Percentiles rank a stretch among this genome's conserved stretches.
Conservation (phyloP, 768 basidiomycete genomes). For the Agaricus subrufescens region DNA sequence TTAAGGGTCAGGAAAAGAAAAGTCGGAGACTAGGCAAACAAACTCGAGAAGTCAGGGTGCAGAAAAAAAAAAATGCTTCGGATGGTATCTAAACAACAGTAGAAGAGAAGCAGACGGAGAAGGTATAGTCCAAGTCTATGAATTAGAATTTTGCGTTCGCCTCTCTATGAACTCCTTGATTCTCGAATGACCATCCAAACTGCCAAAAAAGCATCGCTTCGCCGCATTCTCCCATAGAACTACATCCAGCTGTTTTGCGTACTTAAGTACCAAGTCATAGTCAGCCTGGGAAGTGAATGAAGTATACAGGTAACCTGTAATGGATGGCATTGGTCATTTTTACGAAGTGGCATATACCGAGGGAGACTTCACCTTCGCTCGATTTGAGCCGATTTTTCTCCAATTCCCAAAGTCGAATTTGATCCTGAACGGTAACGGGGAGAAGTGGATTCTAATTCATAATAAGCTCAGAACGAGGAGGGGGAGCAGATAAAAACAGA, state of each 20-base stretch:
- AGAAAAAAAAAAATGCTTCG: neutral
- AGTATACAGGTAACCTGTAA: conserved; percentile 80
- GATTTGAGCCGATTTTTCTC: conserved; percentile 90
- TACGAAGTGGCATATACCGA: conserved; percentile 15
- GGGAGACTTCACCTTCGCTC: conserved; percentile 62
- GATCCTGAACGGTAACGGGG: conserved; percentile 97
- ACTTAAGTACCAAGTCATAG: conserved; percentile 82
- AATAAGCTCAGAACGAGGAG: conserved; percentile 19
- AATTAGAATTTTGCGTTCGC: conserved; percentile 28
- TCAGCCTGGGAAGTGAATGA: conserved; percentile 84
- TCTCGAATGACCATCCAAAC: conserved; percentile 69
- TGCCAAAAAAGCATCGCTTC: conserved; percentile 81
- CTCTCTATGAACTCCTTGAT: conserved; percentile 80
- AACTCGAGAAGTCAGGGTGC: neutral
- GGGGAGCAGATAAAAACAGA: conserved; percentile 22
- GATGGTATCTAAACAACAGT: neutral
- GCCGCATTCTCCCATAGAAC: conserved; percentile 78
- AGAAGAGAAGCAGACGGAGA: neutral
- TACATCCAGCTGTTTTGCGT: conserved; percentile 77
- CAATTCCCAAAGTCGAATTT: conserved; percentile 95
- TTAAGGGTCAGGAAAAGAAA: too few species aligned
- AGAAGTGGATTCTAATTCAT: conserved; percentile 75
- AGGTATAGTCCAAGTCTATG: neutral
- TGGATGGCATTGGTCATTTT: conserved; percentile 17
- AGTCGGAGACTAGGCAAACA: too few species aligned